These are phyloP conservation scores for Tillandsia leiboldiana DNA, from an alignment of 176 grass and related monocot genomes.

Conservation along the genomic window DNA sequence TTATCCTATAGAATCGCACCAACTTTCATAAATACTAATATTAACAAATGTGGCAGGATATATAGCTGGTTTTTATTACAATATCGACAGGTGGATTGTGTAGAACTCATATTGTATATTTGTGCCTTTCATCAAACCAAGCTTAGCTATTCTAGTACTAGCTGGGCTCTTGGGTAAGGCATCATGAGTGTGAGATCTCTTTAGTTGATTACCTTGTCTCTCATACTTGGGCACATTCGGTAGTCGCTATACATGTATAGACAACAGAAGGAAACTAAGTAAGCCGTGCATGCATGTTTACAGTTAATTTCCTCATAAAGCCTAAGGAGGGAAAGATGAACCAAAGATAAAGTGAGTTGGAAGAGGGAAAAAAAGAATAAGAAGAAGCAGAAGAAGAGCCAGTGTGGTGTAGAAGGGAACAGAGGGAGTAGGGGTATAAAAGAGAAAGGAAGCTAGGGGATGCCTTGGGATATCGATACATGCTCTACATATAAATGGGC, in stretches of 20 bases:
- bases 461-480: not conserved
- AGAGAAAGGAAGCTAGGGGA: not conserved
- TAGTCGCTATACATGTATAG: constrained; percentile 18
- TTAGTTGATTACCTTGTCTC: constrained; percentile 24
- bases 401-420: not conserved
- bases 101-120: not conserved
- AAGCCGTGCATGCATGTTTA: not conserved
- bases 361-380: not conserved
- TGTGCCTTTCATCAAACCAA: not conserved
- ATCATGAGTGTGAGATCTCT: constrained; percentile 15
- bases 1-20: constrained; percentile 3
- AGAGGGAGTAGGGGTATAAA: not conserved
- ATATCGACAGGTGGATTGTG: too few species aligned
- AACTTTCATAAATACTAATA: not conserved
- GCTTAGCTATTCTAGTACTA: constrained; percentile 2
- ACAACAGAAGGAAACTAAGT: not conserved
- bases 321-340: not conserved
- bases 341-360: not conserved
- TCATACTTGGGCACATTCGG: constrained; percentile 16
- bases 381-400: not conserved
- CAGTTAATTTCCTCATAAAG: too few species aligned
- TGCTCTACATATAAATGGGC: not conserved
- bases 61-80: too few species aligned
- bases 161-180: constrained; percentile 17
- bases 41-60: not conserved